These are phyloP conservation scores for Crepidotus variabilis DNA, from an alignment of 768 basidiomycete genomes.

Conservation along the genomic window DNA sequence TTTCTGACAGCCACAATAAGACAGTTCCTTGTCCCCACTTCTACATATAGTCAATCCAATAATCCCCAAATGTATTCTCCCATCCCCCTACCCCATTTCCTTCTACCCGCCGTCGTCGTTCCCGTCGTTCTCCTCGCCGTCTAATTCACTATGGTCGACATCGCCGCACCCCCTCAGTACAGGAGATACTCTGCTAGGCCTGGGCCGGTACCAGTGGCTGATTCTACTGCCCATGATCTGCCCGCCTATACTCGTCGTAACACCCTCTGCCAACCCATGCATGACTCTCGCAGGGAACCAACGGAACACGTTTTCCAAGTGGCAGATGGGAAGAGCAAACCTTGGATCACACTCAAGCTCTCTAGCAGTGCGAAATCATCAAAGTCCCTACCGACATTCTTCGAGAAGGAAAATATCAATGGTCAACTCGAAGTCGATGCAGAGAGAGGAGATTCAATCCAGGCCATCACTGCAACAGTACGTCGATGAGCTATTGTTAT, in stretches of 20 bases:
- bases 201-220: constrained; percentile 40
- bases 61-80: neutral
- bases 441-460: constrained; percentile 50
- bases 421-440: constrained; percentile 43
- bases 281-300: constrained; percentile 33
- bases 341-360: constrained; percentile 43
- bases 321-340: constrained; percentile 35
- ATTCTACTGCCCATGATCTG: constrained; percentile 37
- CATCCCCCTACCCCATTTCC: constrained; percentile 5
- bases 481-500: constrained; percentile 9
- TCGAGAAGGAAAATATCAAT: constrained; percentile 51
- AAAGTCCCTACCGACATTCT: constrained; percentile 47
- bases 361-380: constrained; percentile 50
- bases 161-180: constrained; percentile 45
- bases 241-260: constrained; percentile 47
- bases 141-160: constrained; percentile 33
- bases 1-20: constrained; percentile 15
- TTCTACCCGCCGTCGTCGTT: constrained; percentile 10
- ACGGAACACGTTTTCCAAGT: constrained; percentile 46
- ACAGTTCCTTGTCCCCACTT: constrained; percentile 4
- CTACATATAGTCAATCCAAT: neutral
- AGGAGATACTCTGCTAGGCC: constrained; percentile 45
- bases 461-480: constrained; percentile 42
- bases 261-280: constrained; percentile 35
- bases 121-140: constrained; percentile 4